Evolutionary conservation across 306 rosid species (phyloP).

Genomic region (Vigna unguiculata): DNA sequence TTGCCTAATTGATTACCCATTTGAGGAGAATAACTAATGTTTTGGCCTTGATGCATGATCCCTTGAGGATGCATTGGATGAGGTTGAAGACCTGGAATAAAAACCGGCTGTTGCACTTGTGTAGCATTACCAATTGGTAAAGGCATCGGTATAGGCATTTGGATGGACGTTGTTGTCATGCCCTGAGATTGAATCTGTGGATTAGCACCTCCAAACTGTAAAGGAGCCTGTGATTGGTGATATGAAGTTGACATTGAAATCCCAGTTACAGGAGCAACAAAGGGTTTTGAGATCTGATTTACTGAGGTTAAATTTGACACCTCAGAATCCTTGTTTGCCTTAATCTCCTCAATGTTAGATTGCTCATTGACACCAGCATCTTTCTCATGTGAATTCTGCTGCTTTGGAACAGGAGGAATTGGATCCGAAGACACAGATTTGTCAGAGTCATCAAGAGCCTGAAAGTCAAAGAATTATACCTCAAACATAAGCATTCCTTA

Average conservation of each 20-base stretch:
- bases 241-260: conserved; percentile 69
- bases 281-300: conserved; percentile 73
- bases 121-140: conserved; percentile 72
- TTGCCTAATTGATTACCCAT: conserved; percentile 77
- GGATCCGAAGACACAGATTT: conserved; percentile 67
- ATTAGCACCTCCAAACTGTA: conserved; percentile 81
- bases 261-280: conserved; percentile 64
- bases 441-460: conserved; percentile 73
- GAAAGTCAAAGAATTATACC: conserved; percentile 44
- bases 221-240: conserved; percentile 72
- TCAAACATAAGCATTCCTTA: conserved; percentile 23
- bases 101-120: conserved; percentile 80
- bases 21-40: conserved; percentile 66
- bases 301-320: conserved; percentile 51
- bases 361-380: conserved; percentile 62
- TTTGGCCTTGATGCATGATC: conserved; percentile 74
- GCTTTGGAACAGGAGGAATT: conserved; percentile 76
- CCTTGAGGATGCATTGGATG: conserved; percentile 84
- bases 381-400: conserved; percentile 71
- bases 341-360: conserved; percentile 59
- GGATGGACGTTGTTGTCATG: conserved; percentile 68
- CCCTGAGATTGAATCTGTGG: conserved; percentile 87
- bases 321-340: conserved; percentile 66
- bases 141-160: conserved; percentile 69
- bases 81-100: conserved; percentile 72